A percentile compares a stretch with the other conserved stretches of the same genome.
Conservation (phyloP, 1,139 yeast genomes). For the Keqinozyma sinolaborantium region DNA sequence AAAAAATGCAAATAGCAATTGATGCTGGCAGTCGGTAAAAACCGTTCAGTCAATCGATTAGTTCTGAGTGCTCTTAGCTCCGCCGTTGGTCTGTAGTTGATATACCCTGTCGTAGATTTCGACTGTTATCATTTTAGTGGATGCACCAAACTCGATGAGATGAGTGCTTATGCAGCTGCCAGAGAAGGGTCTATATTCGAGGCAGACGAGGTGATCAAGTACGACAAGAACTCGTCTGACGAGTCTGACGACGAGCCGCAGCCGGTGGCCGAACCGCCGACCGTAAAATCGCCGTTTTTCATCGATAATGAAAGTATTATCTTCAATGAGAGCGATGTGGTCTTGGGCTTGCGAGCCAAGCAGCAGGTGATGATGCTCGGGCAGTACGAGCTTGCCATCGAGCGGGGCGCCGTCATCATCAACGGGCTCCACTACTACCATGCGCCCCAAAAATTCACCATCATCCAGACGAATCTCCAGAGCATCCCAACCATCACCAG, state of each 20-base stretch:
- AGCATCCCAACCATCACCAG: constrained; percentile 56
- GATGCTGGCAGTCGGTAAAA: no score
- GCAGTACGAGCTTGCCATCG: constrained; percentile 47
- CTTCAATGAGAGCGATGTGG: constrained; percentile 22
- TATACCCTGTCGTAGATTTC: no score
- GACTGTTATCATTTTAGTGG: no score
- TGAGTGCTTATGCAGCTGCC: constrained; percentile 58
- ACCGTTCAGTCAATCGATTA: no score
- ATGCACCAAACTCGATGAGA: no score
- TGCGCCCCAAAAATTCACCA: constrained; percentile 19
- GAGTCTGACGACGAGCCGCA: constrained; percentile 13
- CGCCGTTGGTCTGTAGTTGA: no score
- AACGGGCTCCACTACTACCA: constrained; percentile 50
- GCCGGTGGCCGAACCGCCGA: constrained; percentile 3
- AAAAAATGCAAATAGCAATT: no score
- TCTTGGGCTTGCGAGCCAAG: constrained; percentile 39
- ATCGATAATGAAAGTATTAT: constrained; percentile 36
- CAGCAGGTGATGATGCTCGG: constrained; percentile 60
- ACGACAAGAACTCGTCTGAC: constrained; percentile 23
- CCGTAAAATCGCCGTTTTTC: constrained; percentile 23
- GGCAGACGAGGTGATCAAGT: constrained; percentile 16
- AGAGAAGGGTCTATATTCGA: constrained; percentile 14
- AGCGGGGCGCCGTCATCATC: constrained; percentile 57
- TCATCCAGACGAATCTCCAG: constrained; percentile 51
- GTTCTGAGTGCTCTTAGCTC: no score